Evolutionary conservation across 257 asterid species (phyloP), one percentile per base, ranked within the genome.

Genomic region (Petrea volubilis): DNA sequence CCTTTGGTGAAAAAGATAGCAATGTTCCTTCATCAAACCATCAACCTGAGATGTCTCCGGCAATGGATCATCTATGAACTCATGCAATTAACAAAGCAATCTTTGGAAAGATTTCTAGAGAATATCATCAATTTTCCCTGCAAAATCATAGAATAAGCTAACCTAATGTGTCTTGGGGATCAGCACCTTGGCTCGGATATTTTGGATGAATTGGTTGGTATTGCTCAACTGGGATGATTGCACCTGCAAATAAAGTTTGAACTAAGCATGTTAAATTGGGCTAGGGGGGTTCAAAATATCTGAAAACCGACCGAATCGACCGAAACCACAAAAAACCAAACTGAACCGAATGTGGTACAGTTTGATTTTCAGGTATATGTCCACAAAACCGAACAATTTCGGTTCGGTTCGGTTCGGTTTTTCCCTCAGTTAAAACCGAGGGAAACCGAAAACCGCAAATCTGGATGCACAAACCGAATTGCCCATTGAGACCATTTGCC

Each of bases 191-290:
- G 74, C 31, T 58, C 64, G 10, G 23, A 64, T 50, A 47, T 25
- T 40, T 60, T 31, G 49, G 25, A 23, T 20, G 44, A 60, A 23
- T 3, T 8, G 23, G 34, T 28, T 8, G 31, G 34, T 31, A 23
- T 46, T 62, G 47, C 23, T 46, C 36, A 15, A 14, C 68, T 49
- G 59, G 36, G 29, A 27, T 24, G 29, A 67, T 3, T 40, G 29
- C 41, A 14, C 53, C 76, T 46, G 77, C 79, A 63, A n/a, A n/a
- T 3, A 34, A 38, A 73, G 67, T 62, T 71, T 33, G 58, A 52
- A 33, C 15, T 31, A 4, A 51, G 57, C 44, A n/a, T 1, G 61
- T 60, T 18, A 34, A 70, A 21, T 12, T 24, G 3, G 11, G 61
- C 20, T 31, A 41, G 11, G 31, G 20, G 43, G 62, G 46, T 64